Evolutionary conservation across 208 protist genomes (phyloP).

Genomic region (Leishmania aethiopica): DNA sequence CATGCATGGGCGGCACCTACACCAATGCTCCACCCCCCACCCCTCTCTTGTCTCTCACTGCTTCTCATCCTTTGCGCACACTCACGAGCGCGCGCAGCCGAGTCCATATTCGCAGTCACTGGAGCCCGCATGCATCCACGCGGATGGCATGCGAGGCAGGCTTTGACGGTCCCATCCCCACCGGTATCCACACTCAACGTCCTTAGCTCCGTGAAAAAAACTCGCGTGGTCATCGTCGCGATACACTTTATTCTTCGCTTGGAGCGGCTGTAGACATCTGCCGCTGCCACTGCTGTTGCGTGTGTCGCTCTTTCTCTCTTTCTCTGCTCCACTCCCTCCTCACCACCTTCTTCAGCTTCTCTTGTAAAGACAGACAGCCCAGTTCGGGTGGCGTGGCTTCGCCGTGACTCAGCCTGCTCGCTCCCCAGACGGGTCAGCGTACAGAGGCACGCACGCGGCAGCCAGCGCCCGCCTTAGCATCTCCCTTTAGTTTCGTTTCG

Average conservation of each 20-base stretch:
- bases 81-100: neutral
- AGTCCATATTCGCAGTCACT: neutral
- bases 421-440: neutral
- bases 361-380: neutral
- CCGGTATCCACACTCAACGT: neutral
- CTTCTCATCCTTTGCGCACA: neutral
- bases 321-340: neutral
- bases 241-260: neutral
- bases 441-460: neutral
- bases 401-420: neutral
- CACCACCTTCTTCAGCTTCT: neutral
- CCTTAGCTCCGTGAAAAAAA: neutral
- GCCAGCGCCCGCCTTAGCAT: neutral
- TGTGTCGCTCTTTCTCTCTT: neutral
- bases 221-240: neutral
- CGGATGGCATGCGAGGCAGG: neutral
- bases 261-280: neutral
- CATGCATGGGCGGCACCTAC: neutral
- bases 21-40: neutral
- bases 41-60: neutral
- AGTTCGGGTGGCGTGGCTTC: no score
- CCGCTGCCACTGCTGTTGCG: neutral
- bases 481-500: neutral
- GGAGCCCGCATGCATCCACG: neutral
- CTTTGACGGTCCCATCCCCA: neutral